Evolutionary conservation across 148 eudicot genomes (phyloP), one percentile per base, ranked within the genome.

Genomic region (Fagopyrum esculentum): DNA sequence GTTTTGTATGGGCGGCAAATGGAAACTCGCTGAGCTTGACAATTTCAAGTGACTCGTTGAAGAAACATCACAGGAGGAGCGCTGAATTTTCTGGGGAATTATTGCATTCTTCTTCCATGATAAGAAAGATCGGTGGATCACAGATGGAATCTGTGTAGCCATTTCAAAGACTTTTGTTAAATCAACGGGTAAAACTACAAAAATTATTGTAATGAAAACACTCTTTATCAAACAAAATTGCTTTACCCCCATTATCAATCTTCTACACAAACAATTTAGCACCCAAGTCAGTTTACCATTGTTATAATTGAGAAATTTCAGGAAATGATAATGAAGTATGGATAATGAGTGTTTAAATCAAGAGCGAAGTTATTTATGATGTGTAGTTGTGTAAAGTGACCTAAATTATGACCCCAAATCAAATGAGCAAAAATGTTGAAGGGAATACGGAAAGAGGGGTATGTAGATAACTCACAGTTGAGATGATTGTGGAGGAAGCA

Each of bases 71-170:
- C 47, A 49, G 40, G 83, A 73, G 59, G 73, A 60, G n/a, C 57
- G 63, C 73, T 71, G 73, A 63, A 19, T 64, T 49, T 78, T 79
- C 75, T 70, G 73, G 9, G 69, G 76, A 63, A 60, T 64, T 57
- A 73, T 43, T 15, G 69, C 82, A 61, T 80, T 77, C 75, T 78
- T 80, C 77, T 85, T 89, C 93, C 91, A 84, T 6, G 55, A 35
- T 22, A 77, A 51, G 75, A 89, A 89, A 12, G 85, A 81, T 46
- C 55, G 82, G 78, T 82, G 90, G 30, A 93, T 72, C 77, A 81
- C 73, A 19, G 84, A 75, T 35, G 96, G 90, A 78, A 87, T 86
- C 97, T 92, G 83, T 71, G 63, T 43, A 71, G 48, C 29, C 64
- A 56, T 22, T 13, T 17, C 47, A 66, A 66, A 9, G 29, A 57